Percentiles rank a stretch among this genome's conserved stretches.
Conservation (phyloP, 148 eudicot species). For the Tetragonia tetragonoides region DNA sequence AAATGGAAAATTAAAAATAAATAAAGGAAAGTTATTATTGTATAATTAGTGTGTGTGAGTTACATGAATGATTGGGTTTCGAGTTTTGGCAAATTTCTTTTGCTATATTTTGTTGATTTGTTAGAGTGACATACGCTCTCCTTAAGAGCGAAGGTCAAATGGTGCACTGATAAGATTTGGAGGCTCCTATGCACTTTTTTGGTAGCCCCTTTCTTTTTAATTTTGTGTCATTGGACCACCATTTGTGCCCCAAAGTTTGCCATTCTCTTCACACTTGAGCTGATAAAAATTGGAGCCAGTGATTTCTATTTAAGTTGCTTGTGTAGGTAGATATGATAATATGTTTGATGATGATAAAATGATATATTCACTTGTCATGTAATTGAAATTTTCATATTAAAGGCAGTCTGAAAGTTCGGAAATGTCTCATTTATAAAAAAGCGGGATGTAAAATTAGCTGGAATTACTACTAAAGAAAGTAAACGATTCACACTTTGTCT, state of each 20-base stretch:
- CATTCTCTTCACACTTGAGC: neutral
- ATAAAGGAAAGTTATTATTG: neutral
- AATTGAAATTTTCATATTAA: neutral
- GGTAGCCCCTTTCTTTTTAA: neutral
- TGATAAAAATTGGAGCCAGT: neutral
- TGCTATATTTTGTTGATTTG: neutral
- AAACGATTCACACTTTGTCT: neutral
- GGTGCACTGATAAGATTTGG: constrained; percentile 4
- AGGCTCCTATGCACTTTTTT: constrained; percentile 23
- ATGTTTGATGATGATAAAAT: neutral
- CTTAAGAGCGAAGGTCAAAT: neutral
- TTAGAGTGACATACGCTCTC: constrained; percentile 24
- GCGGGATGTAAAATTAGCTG: neutral
- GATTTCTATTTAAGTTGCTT: neutral
- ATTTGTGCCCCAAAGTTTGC: constrained; percentile 1
- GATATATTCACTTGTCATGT: neutral
- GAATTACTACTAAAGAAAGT: neutral
- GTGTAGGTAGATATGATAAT: too few relatives aligned
- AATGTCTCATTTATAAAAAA: too few relatives aligned
- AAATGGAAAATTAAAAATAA: neutral
- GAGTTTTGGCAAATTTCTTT: neutral
- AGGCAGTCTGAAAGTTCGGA: too few relatives aligned
- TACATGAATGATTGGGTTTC: constrained; percentile 13
- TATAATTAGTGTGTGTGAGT: neutral
- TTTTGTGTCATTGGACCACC: constrained; percentile 10